Base-by-base conservation (phyloP, 2,329 filamentous ascomycete species). In the Metarhizium album region DNA sequence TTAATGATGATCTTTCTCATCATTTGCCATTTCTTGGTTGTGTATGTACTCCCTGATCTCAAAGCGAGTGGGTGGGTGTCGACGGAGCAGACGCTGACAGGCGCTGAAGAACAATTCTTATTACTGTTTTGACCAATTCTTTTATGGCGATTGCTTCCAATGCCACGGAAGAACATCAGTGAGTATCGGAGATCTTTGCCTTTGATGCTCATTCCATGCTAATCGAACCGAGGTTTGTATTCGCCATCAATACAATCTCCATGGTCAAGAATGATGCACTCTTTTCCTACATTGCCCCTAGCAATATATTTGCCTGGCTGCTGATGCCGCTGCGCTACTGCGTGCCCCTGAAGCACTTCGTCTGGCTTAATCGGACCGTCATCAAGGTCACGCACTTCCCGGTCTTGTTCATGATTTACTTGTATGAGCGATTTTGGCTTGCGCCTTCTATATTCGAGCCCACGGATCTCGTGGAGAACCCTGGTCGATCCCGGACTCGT, bases 231-330 rank as follows among this genome's bases (percentile, higher is more conserved):
- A 79, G 76, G 53, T 96, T 95, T 63, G 70, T 96, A 2, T 96
- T 97, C 62, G 91, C 91, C 0, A 90, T 97, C 65, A 97, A 96
- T 63, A 94, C 91, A 4, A 95, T 96, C 47, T 94, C 89, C 4
- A 94, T 95, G 87, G 91, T 96, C 57, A 97, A 96, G 67, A 95
- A 93, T n/a, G 91, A 97, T 64, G 87, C 90, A 0, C 73, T 96
- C 0, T 97, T 97, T 72, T 94, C 89, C 3, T 96, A 96, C 64
- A 80, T 96, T 54, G 87, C 91, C 1, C 91, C 91, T 0, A 85
- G 87, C 14, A 97, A 97, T 63, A 86, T 96, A 29, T 78, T 96
- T 55, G 90, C 88, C 1, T 97, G 90, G 91, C 64, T 91, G 0
- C 73, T 95, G 27, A 90, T 90, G 60, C 91, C 91, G 0, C 66